These are phyloP conservation scores for Backusella circina DNA, from an alignment of 192 early-diverging fungal genomes.

Conservation along the genomic window DNA sequence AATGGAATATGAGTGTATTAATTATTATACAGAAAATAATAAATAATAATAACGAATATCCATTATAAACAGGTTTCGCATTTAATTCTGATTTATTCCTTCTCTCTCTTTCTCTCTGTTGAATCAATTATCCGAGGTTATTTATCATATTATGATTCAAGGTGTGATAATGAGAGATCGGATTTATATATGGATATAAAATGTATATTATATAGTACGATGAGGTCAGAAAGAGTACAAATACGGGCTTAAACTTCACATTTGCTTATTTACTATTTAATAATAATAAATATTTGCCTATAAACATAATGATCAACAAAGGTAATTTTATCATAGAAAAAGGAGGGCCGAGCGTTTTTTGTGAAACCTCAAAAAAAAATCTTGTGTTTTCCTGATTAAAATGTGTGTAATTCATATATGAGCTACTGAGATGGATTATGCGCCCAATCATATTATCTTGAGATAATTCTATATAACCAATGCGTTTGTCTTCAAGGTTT, in stretches of 20 bases:
- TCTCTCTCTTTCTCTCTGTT: not conserved
- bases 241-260: not conserved
- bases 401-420: not conserved
- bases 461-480: too few species aligned
- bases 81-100: not conserved
- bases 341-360: not conserved
- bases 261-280: too few species aligned
- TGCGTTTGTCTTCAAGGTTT: too few species aligned
- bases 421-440: too few species aligned
- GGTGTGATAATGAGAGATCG: not conserved
- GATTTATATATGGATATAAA: not conserved
- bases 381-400: not conserved
- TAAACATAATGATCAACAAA: too few species aligned
- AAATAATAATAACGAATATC: not conserved
- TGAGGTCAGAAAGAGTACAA: not conserved
- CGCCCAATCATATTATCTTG: too few species aligned
- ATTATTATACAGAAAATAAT: not conserved
- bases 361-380: not conserved
- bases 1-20: not conserved
- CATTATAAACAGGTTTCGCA: not conserved
- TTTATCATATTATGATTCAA: not conserved
- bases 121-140: not conserved
- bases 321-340: too few species aligned
- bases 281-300: too few species aligned
- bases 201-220: not conserved